phyloP scores from a whole-genome alignment of 257 asterid species.

The Forsythia viridissima region DNA sequence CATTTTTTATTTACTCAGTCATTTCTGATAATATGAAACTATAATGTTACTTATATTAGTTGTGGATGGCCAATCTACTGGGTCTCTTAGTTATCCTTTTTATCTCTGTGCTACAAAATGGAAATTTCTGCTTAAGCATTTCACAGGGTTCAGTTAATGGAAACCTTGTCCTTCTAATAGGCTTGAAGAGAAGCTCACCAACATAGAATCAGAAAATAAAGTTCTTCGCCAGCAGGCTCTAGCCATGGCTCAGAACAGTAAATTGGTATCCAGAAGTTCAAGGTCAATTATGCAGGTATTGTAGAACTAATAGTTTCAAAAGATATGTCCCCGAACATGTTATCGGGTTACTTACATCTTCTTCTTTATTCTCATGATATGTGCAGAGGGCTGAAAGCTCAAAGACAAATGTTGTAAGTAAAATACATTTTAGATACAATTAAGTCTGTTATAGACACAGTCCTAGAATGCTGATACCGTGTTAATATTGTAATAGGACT shows the following conservation, averaged over 20 bases:
- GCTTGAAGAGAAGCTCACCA: slow-evolving; percentile 89
- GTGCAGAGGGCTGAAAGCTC: slow-evolving; percentile 82
- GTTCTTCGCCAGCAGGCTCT: slow-evolving; percentile 99
- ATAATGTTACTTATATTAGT: slow-evolving; percentile 10
- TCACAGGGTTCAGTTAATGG: slow-evolving; percentile 24
- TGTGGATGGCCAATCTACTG: background rate
- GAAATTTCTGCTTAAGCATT: slow-evolving; percentile 1
- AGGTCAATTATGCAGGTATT: slow-evolving; percentile 86
- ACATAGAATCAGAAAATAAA: slow-evolving; percentile 92
- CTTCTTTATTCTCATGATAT: slow-evolving; percentile 26
- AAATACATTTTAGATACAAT: slow-evolving; percentile 21
- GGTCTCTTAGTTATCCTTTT: background rate
- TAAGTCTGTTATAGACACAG: slow-evolving; percentile 8
- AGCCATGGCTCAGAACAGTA: slow-evolving; percentile 85
- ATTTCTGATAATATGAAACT: background rate
- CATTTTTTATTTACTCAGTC: too few relatives aligned
- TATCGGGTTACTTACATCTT: slow-evolving; percentile 31
- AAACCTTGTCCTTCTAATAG: slow-evolving; percentile 46
- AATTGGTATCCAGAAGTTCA: slow-evolving; percentile 72
- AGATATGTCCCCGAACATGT: slow-evolving; percentile 20
- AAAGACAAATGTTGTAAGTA: slow-evolving; percentile 59
- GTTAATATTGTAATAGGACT: slow-evolving; percentile 51
- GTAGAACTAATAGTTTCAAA: slow-evolving; percentile 9
- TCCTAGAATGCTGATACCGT: slow-evolving; percentile 21
- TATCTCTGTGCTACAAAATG: slow-evolving; percentile 22